These are phyloP conservation scores for Globisporangium splendens DNA, from an alignment of 352 stramenopile species.

Conservation along the genomic window DNA sequence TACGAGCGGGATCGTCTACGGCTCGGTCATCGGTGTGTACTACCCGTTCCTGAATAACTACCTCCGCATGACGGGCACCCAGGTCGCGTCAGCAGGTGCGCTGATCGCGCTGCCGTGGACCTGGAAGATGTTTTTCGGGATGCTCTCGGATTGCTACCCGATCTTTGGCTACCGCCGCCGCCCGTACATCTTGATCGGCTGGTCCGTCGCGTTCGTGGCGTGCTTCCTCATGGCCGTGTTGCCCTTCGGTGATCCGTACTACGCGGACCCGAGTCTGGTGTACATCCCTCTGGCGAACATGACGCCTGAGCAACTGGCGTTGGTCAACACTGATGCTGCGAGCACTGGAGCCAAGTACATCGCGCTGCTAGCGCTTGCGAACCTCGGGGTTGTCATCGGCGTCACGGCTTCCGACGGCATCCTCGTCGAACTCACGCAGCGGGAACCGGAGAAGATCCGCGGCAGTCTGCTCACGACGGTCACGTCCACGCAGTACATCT, in stretches of 20 bases:
- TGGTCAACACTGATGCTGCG: too few relatives aligned
- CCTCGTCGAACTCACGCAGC: conserved; percentile 1
- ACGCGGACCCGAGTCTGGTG: too few relatives aligned
- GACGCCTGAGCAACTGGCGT: too few relatives aligned
- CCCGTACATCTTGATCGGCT: conserved; percentile 47
- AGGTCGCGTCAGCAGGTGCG: neutral
- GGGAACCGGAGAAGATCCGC: conserved; percentile 15
- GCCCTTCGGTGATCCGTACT: conserved; percentile 12
- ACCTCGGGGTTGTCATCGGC: too few relatives aligned
- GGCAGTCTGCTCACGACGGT: conserved; percentile 1
- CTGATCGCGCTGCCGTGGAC: conserved; percentile 43
- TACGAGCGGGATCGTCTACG: too few relatives aligned
- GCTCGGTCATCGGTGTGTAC: neutral
- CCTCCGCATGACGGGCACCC: neutral
- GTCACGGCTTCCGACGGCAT: too few relatives aligned
- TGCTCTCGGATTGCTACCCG: conserved; percentile 48
- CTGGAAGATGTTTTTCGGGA: conserved; percentile 51
- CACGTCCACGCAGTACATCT: conserved; percentile 18
- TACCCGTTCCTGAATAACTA: conserved; percentile 1
- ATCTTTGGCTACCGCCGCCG: conserved; percentile 49
- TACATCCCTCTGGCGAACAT: too few relatives aligned
- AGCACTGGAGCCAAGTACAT: too few relatives aligned
- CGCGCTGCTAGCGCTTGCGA: conserved; percentile 11
- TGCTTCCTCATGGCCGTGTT: conserved; percentile 26
- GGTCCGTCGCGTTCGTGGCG: conserved; percentile 11